Evolutionary conservation across 192 early-diverging fungal genomes (phyloP), one percentile per base, ranked within the genome.

Genomic region (Ramicandelaber brevisporus): DNA sequence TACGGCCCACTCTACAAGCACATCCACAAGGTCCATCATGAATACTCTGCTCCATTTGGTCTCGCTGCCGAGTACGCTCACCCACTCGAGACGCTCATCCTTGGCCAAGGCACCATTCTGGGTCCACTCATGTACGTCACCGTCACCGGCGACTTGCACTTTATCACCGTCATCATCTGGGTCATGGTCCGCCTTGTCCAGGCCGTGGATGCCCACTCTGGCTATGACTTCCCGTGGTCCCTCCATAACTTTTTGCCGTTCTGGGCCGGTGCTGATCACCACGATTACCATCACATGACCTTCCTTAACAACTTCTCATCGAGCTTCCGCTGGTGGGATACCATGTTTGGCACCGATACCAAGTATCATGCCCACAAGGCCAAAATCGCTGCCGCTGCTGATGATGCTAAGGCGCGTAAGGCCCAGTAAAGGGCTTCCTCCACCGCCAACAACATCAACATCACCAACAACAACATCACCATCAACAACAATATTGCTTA

Each of bases 151-250:
- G 59, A 71, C 26, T 49, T 90, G 23, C 88, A 95, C 31, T 43
- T 84, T 12, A 52, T 84, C 27, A 78, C 77, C n/a, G 70, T 89
- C 54, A 52, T 76, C 31, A 44, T 53, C 18, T 95, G 89, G 89
- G 69, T 89, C 32, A 61, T 55, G 17, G 40, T 87, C 11, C 60
- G 79, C 17, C 52, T 87, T 21, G 59, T 78, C 40, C 77, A 79
- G 52, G 66, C 78, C 11, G 62, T 89, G 16, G 84, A 85, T 39
- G 71, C 76, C 26, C 88, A 95, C 48, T 80, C 78, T 17, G 88
- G 88, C 2, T 95, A 87, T 43, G 78, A 88, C 38, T 95, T 89
- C 38, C 88, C 88, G 17, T 90, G 85, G 85, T 78, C 74, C 15
- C 57, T 86, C 38, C 73, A 70, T 38, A 63, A 83, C 59, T 69